Conservation (phyloP, 345 rosid genomes). For the Passiflora organensis region DNA sequence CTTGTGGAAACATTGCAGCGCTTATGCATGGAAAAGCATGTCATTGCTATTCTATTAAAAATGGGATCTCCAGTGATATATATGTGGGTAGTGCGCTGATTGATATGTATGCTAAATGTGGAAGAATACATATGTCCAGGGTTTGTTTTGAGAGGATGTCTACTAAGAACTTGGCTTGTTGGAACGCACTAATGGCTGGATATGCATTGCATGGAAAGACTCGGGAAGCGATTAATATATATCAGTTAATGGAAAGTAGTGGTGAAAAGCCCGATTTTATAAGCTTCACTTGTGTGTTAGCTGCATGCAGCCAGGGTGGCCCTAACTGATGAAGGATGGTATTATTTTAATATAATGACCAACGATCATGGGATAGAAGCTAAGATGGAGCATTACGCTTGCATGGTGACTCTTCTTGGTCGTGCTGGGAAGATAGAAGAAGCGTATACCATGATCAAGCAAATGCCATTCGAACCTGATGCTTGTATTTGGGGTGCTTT, state of each 20-base stretch:
- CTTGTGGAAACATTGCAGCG: slow-evolving; percentile 66
- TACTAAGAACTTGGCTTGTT: slow-evolving; percentile 53
- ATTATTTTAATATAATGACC: slow-evolving; percentile 46
- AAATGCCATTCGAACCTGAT: slow-evolving; percentile 58
- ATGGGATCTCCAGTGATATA: slow-evolving; percentile 39
- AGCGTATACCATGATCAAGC: slow-evolving; percentile 50
- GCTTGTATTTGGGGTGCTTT: slow-evolving; percentile 82
- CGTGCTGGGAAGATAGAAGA: slow-evolving; percentile 64
- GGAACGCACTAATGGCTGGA: slow-evolving; percentile 72
- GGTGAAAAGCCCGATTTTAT: slow-evolving; percentile 52
- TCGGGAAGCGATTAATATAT: slow-evolving; percentile 46
- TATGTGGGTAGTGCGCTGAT: slow-evolving; percentile 62
- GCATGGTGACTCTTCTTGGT: slow-evolving; percentile 72
- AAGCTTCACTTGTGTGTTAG: slow-evolving; percentile 52
- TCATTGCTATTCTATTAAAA: slow-evolving; percentile 50
- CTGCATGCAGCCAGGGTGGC: slow-evolving; percentile 68
- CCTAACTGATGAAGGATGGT: slow-evolving; percentile 48
- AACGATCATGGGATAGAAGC: slow-evolving; percentile 45
- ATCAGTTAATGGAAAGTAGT: slow-evolving; percentile 44
- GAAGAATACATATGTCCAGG: slow-evolving; percentile 46
- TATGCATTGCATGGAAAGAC: slow-evolving; percentile 69
- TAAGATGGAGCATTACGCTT: slow-evolving; percentile 68
- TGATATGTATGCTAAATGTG: slow-evolving; percentile 83
- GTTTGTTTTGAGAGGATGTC: slow-evolving; percentile 52
- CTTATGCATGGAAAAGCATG: slow-evolving; percentile 51